These are phyloP conservation scores for Microsporum canis DNA, from an alignment of 2,329 filamentous ascomycete genomes.

Conservation along the genomic window DNA sequence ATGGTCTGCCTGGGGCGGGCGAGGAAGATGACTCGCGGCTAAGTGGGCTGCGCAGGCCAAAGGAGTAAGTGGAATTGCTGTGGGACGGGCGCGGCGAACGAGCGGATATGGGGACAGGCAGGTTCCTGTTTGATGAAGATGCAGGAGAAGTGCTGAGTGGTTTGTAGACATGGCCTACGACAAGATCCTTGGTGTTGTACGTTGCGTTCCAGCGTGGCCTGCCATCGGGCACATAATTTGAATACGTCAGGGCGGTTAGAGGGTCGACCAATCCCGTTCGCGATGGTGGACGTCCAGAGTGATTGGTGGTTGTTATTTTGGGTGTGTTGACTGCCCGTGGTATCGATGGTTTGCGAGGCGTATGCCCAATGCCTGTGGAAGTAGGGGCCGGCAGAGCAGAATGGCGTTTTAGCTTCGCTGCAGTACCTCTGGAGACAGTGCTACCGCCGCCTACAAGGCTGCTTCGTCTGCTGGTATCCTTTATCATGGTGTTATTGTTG, in stretches of 20 bases:
- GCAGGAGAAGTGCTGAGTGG: conserved; percentile 50
- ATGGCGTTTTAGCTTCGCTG: conserved; percentile 34
- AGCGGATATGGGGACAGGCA: conserved; percentile 19
- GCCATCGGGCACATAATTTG: neutral
- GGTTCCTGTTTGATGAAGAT: conserved; percentile 42
- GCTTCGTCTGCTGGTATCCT: conserved; percentile 37
- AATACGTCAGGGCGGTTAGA: neutral
- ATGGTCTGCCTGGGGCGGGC: conserved; percentile 25
- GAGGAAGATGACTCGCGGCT: conserved; percentile 34
- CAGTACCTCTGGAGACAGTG: conserved; percentile 28
- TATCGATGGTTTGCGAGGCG: conserved; percentile 28
- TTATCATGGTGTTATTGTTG: conserved; percentile 11
- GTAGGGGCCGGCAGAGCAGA: conserved; percentile 37
- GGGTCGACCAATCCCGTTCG: conserved; percentile 20
- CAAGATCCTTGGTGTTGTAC: conserved; percentile 51
- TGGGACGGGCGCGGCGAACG: conserved; percentile 20
- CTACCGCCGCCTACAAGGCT: conserved; percentile 29
- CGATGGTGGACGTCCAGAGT: conserved; percentile 9
- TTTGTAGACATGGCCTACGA: conserved; percentile 58
- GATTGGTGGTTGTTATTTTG: conserved; percentile 12
- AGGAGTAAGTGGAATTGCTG: conserved; percentile 22
- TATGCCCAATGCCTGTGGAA: conserved; percentile 17
- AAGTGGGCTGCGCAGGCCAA: conserved; percentile 31
- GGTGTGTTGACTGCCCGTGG: conserved; percentile 22
- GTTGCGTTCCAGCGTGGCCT: conserved; percentile 64